These are phyloP conservation scores for Lentinula detonsa DNA, from an alignment of 768 basidiomycete genomes.

Conservation along the genomic window DNA sequence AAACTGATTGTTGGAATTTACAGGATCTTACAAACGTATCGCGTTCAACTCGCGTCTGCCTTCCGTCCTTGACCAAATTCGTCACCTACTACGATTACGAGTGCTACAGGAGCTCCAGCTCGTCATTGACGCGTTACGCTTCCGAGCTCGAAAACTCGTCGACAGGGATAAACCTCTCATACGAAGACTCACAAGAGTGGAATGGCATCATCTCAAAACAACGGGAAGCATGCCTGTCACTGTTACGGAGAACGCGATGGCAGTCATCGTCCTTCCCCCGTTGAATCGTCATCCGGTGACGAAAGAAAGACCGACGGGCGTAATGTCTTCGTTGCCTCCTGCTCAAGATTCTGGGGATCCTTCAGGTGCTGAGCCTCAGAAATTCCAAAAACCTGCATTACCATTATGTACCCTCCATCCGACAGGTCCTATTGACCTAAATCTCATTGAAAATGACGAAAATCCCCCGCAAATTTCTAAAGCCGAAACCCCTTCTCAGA, in stretches of 20 bases:
- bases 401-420: conserved; percentile 26
- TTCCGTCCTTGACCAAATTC: conserved; percentile 48
- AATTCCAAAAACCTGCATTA: conserved; percentile 13
- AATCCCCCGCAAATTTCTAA: not conserved
- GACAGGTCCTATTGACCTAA: not conserved
- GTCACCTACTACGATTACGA: conserved; percentile 63
- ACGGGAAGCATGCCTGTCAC: conserved; percentile 42
- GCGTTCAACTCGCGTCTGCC: conserved; percentile 25
- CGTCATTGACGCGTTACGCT: conserved; percentile 38
- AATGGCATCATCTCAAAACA: conserved; percentile 44
- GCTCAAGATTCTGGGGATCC: conserved; percentile 13
- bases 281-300: conserved; percentile 48
- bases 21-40: conserved; percentile 22
- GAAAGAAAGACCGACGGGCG: conserved; percentile 32
- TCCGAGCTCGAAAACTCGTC: conserved; percentile 2
- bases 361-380: not conserved
- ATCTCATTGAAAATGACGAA: not conserved
- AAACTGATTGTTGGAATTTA: not conserved
- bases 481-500: conserved; percentile 19
- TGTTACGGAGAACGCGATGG: conserved; percentile 37
- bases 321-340: conserved; percentile 30
- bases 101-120: conserved; percentile 72
- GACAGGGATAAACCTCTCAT: conserved; percentile 31
- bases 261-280: conserved; percentile 67
- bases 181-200: conserved; percentile 57